These are phyloP conservation scores for Exophiala oligosperma DNA, from an alignment of 2,329 filamentous ascomycete species.

Conservation along the genomic window DNA sequence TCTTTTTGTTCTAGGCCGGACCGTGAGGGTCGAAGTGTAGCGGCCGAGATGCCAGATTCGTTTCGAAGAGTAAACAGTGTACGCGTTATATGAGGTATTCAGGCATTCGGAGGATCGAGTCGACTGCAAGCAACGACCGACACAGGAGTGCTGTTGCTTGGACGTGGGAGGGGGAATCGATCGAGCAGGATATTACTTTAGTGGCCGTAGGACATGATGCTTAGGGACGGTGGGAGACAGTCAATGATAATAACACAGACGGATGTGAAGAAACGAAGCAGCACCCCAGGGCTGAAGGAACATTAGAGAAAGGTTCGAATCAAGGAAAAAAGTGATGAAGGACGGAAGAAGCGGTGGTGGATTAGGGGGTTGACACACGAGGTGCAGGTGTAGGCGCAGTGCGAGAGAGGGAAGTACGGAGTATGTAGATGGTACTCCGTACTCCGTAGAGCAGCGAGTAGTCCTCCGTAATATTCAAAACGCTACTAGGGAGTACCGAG, in stretches of 20 bases:
- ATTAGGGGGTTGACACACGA: slow-evolving; percentile 14
- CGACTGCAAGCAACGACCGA: neutral
- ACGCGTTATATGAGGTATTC: neutral
- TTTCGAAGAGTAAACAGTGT: neutral
- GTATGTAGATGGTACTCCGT: neutral
- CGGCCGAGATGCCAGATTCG: neutral
- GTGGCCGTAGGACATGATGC: slow-evolving; percentile 4
- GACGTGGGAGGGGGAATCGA: neutral
- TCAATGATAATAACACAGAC: slow-evolving; percentile 20
- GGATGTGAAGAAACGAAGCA: slow-evolving; percentile 23
- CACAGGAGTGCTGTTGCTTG: no score
- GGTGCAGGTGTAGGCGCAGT: neutral
- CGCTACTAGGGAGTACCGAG: neutral
- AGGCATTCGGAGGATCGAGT: neutral
- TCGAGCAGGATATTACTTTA: slow-evolving; percentile 19
- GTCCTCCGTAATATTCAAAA: no score
- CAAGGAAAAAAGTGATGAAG: slow-evolving; percentile 12
- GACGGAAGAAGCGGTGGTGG: neutral
- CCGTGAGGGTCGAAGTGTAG: neutral
- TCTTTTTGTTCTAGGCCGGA: neutral
- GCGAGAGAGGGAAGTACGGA: slow-evolving; percentile 3
- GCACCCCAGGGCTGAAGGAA: slow-evolving; percentile 26
- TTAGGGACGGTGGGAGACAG: slow-evolving; percentile 9
- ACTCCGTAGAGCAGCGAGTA: neutral
- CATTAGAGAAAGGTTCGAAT: slow-evolving; percentile 16